These are phyloP conservation scores for Bidens hawaiensis DNA, from an alignment of 140 eudicot species.

Conservation along the genomic window DNA sequence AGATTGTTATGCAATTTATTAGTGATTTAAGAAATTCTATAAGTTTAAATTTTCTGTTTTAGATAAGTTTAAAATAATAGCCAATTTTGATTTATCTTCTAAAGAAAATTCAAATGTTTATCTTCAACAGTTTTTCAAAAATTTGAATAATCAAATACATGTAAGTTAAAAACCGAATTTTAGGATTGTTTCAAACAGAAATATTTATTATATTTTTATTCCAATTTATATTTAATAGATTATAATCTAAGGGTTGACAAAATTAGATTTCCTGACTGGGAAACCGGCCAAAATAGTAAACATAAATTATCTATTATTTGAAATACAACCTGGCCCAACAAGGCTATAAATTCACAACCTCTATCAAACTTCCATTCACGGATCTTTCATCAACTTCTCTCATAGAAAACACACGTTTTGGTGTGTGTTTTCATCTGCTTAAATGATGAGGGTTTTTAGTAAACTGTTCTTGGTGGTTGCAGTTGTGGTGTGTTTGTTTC, in stretches of 20 bases:
- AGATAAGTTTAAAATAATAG: neutral
- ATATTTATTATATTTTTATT: neutral
- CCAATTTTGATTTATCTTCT: neutral
- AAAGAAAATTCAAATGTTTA: neutral
- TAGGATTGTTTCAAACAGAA: neutral
- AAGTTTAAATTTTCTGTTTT: neutral
- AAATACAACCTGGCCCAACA: neutral
- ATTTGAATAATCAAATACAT: neutral
- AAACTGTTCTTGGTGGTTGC: constrained; percentile 7
- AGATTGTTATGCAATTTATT: no score
- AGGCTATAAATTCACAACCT: constrained; percentile 1
- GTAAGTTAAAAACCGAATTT: neutral
- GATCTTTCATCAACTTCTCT: constrained; percentile 1
- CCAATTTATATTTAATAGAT: neutral
- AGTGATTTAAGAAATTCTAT: no score
- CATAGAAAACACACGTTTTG: constrained; percentile 1
- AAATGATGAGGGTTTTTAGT: constrained; percentile 2
- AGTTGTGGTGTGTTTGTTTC: constrained; percentile 8
- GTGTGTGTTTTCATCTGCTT: constrained; percentile 10
- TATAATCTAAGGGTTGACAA: neutral
- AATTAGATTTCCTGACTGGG: neutral
- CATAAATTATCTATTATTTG: neutral
- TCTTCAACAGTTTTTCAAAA: neutral
- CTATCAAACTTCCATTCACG: constrained; percentile 9
- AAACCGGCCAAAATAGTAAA: neutral